Conservation (phyloP, 208 protist genomes). For the Trypanosoma platydactyli region DNA sequence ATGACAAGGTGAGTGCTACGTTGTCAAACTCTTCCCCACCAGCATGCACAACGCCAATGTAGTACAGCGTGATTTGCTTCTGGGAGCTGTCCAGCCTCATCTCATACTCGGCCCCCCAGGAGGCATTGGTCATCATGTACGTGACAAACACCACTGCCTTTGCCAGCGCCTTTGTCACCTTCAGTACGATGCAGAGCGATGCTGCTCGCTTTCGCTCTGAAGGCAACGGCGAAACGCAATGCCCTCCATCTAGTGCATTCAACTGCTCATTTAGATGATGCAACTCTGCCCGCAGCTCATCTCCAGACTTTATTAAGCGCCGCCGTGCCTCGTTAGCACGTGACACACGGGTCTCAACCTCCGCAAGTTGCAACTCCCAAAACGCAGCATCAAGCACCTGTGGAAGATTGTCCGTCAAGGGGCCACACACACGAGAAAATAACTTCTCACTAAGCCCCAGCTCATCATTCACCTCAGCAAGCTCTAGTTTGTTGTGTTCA, state of each 20-base stretch:
- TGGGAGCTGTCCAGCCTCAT: constrained; percentile 18
- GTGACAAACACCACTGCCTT: constrained; percentile 22
- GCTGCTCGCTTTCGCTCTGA: too few relatives aligned
- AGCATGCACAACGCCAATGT: constrained; percentile 28
- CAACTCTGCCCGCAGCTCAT: constrained; percentile 1
- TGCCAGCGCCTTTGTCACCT: not conserved
- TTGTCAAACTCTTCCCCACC: constrained; percentile 26
- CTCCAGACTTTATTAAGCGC: constrained; percentile 7
- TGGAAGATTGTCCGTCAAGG: constrained; percentile 4
- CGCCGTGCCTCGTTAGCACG: not conserved
- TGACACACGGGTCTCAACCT: not conserved
- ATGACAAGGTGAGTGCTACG: constrained; percentile 29
- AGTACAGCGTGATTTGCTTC: constrained; percentile 19
- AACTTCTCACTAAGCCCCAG: not conserved
- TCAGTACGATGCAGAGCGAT: constrained; percentile 21
- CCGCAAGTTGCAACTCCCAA: constrained; percentile 30
- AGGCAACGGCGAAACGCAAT: too few relatives aligned
- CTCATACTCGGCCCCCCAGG: constrained; percentile 32
- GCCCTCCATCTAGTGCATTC: not conserved
- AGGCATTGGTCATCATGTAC: constrained; percentile 21
- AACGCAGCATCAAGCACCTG: constrained; percentile 7
- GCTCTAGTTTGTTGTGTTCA: constrained; percentile 13
- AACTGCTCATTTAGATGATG: not conserved
- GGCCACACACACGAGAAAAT: constrained; percentile 18
- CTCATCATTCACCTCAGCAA: constrained; percentile 14